These are phyloP conservation scores for Coemansia sp. DNA, from an alignment of 192 early-diverging fungal species.

Conservation along the genomic window DNA sequence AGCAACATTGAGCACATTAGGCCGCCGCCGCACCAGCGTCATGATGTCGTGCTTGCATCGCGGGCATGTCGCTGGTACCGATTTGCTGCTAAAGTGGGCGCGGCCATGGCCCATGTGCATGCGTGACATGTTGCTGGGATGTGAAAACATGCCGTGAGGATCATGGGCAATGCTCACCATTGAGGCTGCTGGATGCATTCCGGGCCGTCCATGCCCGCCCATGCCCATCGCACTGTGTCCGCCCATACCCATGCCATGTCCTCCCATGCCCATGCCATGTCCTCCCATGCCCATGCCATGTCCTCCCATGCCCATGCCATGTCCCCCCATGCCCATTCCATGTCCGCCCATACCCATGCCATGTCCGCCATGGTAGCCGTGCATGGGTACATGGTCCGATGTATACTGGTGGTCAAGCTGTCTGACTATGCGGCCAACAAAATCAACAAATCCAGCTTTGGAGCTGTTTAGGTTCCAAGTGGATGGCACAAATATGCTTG, in stretches of 20 bases:
- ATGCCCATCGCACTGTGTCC: conserved; percentile 1
- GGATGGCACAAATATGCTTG: conserved; percentile 40
- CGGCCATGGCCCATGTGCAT: conserved; percentile 13
- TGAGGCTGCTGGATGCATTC: conserved; percentile 12
- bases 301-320: background rate
- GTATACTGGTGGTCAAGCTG: conserved; percentile 26
- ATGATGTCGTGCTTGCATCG: conserved; percentile 33
- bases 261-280: too few relatives aligned
- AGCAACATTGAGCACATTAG: conserved; percentile 23
- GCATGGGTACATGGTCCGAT: conserved; percentile 2
- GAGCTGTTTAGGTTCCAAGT: conserved; percentile 33
- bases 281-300: background rate
- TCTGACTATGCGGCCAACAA: conserved; percentile 26
- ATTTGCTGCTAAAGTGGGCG: conserved; percentile 32
- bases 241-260: background rate
- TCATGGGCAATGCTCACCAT: conserved; percentile 39
- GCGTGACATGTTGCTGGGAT: conserved; percentile 9
- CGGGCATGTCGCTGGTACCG: conserved; percentile 35
- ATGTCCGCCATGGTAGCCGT: conserved; percentile 3
- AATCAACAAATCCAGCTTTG: conserved; percentile 21
- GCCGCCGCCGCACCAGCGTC: conserved; percentile 36
- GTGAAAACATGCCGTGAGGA: conserved; percentile 41
- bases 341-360: background rate
- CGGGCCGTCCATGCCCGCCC: background rate
- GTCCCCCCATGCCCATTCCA: too few relatives aligned